Evolutionary conservation across 257 asterid genomes (phyloP), one percentile per base, ranked within the genome.

Genomic region (Buddleja alternifolia): DNA sequence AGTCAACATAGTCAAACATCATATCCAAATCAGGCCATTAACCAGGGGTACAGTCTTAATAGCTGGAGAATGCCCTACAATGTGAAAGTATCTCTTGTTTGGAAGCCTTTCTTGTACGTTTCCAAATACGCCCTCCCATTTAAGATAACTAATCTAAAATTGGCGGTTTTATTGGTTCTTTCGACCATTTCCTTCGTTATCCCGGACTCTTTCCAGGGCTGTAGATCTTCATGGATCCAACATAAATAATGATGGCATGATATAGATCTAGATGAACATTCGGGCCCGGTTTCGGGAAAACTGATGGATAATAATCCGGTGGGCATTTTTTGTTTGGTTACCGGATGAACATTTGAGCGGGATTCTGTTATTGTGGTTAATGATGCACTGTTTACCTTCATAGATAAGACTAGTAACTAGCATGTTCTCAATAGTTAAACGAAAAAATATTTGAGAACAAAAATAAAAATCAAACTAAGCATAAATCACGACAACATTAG

Each of bases 31-130:
- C 90, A 1, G 88, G 83, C 44, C 82, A 51, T 63, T 66, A 75
- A 15, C 88, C 86, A n/a, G 4, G 90, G 90, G 51, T 80, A 85
- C 75, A 75, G 70, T 41, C 88, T 60, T 21, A 82, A 40, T 62
- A 85, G 71, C 63, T 82, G 90, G 17, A 85, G 48, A 66, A 85
- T 85, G 12, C 90, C 86, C 90, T 88, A 85, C 24, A 82, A 23
- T 1, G 88, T 82, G 53, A 82, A 80, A 42, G 71, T 66, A 56
- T 80, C 90, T 72, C 90, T 61, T 10, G 76, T 80, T 60, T 85
- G 90, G 19, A 82, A 80, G 1, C 80, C 70, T 48, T 80, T 78
- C 64, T 16, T 60, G 50, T 73, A 82, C 0, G 69, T 71, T 41
- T 80, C 84, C 59, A 80, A 77, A 58, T 77, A 82, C 7, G 77